A percentile compares a stretch with the other conserved stretches of the same genome.
Conservation (phyloP, 1,139 yeast genomes). For the Pneumocystis canis region DNA sequence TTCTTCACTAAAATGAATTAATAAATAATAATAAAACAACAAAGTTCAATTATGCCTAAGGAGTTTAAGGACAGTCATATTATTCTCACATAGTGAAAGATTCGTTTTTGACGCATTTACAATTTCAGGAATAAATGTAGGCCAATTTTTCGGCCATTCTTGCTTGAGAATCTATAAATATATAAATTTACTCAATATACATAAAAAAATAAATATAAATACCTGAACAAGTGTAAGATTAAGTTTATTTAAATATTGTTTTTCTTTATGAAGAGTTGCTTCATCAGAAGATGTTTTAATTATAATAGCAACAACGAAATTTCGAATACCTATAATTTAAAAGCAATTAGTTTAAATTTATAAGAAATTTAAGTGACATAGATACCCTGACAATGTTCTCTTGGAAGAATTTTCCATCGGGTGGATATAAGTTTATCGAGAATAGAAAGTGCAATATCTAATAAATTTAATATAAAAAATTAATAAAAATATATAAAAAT, state of each 20-base stretch:
- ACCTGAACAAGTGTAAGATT: constrained; percentile 66
- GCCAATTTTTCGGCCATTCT: constrained; percentile 99
- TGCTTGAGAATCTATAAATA: constrained; percentile 64
- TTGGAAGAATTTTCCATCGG: constrained; percentile 86
- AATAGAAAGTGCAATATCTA: constrained; percentile 64
- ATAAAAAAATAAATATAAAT: neutral
- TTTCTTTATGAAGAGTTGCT: constrained; percentile 54
- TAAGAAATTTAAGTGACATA: constrained; percentile 26
- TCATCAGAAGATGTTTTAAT: constrained; percentile 83
- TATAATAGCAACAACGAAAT: constrained; percentile 86
- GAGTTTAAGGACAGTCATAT: constrained; percentile 79
- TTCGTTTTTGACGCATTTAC: constrained; percentile 73
- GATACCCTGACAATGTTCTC: constrained; percentile 43
- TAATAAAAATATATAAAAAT: neutral
- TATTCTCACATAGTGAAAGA: constrained; percentile 89
- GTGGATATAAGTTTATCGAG: constrained; percentile 80
- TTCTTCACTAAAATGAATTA: constrained; percentile 48
- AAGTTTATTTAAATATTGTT: constrained; percentile 78
- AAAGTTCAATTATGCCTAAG: constrained; percentile 23
- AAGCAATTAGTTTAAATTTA: neutral
- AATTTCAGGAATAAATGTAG: constrained; percentile 86
- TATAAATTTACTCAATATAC: neutral
- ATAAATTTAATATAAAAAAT: neutral
- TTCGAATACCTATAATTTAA: constrained; percentile 51
- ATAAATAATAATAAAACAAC: neutral